Base-by-base conservation (phyloP, 1,139 yeast species). In the Saccharomyces hybrid region DNA sequence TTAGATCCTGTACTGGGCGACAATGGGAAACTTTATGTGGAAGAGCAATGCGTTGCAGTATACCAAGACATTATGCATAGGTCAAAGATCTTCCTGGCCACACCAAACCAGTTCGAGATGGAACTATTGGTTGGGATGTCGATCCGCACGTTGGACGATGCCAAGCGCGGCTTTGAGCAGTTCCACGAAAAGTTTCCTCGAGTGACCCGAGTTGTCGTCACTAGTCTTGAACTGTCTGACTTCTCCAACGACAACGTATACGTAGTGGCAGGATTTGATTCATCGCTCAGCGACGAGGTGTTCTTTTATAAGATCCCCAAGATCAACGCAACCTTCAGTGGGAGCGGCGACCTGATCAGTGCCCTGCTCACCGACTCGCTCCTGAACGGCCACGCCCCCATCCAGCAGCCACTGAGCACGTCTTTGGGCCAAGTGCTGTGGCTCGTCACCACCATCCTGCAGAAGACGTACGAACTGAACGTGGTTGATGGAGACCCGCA, bases 1-100 rank as follows among this genome's bases (percentile, higher is more conserved):
- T 69, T 90, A 58, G 99, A 93, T 66, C 98, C 99, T 0, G 97
- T 93, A 2, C 78, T 93, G 78, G 99, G 99, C 13, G 99, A 93
- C 69, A 84, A 88, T 61, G 96, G 96, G 1, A 78, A 77, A 56
- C 68, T 91, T 27, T 93, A 93, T 64, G 97, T 93, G 9, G 79
- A 83, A 48, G 78, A 82, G 58, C 80, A 81, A 23, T 87, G 89
- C 52, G 76, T 91, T 0, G 81, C 82, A 0, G 79, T 81, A 1
- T 91, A 91, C 67, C 77, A 78, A 64, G 63, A 72, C n/a, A 73
- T 87, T 2, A 69, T 91, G 47, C 63, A 69, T 14, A 67, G 75
- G 1, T 78, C 80, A 6, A 56, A 71, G 1, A 89, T 90, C 11
- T 84, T 82, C 56, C 67, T 90, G 23, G 81, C 86, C 8, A 88